Base-by-base conservation (phyloP, 129 eudicot species). In the Dittrichia graveolens region DNA sequence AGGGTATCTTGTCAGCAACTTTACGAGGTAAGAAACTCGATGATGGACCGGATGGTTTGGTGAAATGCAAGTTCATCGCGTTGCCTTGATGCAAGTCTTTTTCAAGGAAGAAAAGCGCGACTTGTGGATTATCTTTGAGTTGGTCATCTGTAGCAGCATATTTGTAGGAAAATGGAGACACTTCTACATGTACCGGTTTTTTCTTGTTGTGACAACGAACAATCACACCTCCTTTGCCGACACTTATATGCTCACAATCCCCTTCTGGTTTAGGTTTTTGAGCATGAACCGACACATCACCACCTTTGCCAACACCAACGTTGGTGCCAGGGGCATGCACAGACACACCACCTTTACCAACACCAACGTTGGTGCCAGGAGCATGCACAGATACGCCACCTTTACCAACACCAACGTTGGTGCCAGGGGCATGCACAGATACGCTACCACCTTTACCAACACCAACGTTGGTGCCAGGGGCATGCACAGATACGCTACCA, bases 111-210 rank as follows among this genome's bases (percentile, higher is more conserved):
- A 88, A 91, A 1, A 91, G 78, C 7, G 90, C 92, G 6, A 76
- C 81, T 14, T 80, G 81, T 6, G 95, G 88, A 77, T 88, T 61
- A 35, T 88, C 86, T 14, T 84, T 85, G 16, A 91, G 85, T 66
- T 91, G 92, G 61, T 70, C 75, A 12, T 82, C 88, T 0, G 52
- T 57, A 15, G 92, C 95, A 5, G 92, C 95, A 44, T 83, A 85
- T 0, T 16, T 55, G 81, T 91, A 88, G 1, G 3, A 3, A 65
- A 84, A 88, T 12, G 87, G 88, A 3, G 45, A 12, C 48, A 84
- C 86, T 3, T 81, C 40, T 12, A 85, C 84, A 10, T 63, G 49
- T 15, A 75, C 72, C 0, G 79, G 81, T 6, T 84, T 62, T 38
- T 83, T 80, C 58, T 78, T 81, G 73, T 57, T 24, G 59, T 63